Conservation (phyloP, 306 rosid genomes). For the Abrus precatorius region DNA sequence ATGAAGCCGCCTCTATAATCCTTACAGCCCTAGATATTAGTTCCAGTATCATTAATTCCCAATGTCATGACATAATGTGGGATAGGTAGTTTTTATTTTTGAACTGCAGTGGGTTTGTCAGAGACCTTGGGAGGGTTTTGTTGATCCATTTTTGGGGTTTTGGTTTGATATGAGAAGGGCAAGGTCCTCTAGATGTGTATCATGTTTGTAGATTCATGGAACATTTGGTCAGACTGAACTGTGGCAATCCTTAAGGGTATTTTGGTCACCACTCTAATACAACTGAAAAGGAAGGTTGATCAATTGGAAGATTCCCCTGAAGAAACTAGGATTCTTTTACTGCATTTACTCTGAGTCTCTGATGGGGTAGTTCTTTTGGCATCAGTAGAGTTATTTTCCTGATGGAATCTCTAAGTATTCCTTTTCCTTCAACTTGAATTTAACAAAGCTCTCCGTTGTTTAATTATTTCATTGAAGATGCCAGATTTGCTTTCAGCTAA, state of each 20-base stretch:
- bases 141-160: constrained; percentile 10
- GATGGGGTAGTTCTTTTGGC: constrained; percentile 40
- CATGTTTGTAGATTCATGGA: constrained; percentile 33
- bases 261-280: constrained; percentile 21
- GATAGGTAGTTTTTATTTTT: constrained; percentile 10
- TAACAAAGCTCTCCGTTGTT: constrained; percentile 36
- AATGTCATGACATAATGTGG: not conserved
- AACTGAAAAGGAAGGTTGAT: constrained; percentile 6
- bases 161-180: constrained; percentile 25
- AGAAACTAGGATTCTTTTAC: constrained; percentile 33
- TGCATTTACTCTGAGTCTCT: constrained; percentile 31
- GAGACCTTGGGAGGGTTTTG: not conserved
- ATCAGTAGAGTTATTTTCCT: not conserved
- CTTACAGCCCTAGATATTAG: not conserved
- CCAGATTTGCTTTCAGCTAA: constrained; percentile 31
- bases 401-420: constrained; percentile 12
- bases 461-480: constrained; percentile 38
- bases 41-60: not conserved
- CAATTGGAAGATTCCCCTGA: constrained; percentile 24
- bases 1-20: not conserved
- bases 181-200: constrained; percentile 6
- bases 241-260: constrained; percentile 1
- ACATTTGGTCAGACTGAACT: constrained; percentile 36
- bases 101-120: not conserved
- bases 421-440: constrained; percentile 36